Percentiles rank a stretch among this genome's conserved stretches.
Evolutionary conservation across 257 asterid genomes (phyloP).

Genomic region (Solanum paucissectum): DNA sequence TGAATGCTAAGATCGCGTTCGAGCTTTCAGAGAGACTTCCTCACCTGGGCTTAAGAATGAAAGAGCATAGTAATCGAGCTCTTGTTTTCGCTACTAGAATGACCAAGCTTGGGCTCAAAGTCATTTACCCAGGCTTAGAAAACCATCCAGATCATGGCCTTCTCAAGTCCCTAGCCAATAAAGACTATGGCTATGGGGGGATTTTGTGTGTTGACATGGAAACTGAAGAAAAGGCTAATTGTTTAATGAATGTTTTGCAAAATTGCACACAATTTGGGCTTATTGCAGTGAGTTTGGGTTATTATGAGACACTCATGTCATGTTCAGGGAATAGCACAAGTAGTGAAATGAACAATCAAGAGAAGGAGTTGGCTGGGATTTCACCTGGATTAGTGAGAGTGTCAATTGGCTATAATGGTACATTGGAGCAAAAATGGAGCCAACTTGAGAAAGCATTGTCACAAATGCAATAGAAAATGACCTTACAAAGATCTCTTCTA

Average conservation of each 20-base stretch:
- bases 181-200: conserved; percentile 77
- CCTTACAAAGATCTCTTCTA: neutral
- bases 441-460: conserved; percentile 73
- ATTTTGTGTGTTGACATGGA: conserved; percentile 79
- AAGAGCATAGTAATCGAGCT: conserved; percentile 77
- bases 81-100: conserved; percentile 48
- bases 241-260: conserved; percentile 58
- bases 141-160: conserved; percentile 64
- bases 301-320: conserved; percentile 86
- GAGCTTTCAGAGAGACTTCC: conserved; percentile 77
- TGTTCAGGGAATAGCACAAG: conserved; percentile 91
- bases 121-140: conserved; percentile 69
- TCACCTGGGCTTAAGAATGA: conserved; percentile 68
- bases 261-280: conserved; percentile 61
- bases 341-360: conserved; percentile 63
- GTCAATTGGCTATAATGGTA: conserved; percentile 77
- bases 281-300: conserved; percentile 88
- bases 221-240: conserved; percentile 69
- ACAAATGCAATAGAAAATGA: conserved; percentile 30
- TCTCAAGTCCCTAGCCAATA: conserved; percentile 42
- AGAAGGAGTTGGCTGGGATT: conserved; percentile 67
- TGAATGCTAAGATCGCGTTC: conserved; percentile 84
- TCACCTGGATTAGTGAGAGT: conserved; percentile 76
- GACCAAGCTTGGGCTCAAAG: conserved; percentile 62
- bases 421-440: conserved; percentile 82